Base-by-base conservation (phyloP, 495 filamentous ascomycete genomes). In the Daldinia grandis region DNA sequence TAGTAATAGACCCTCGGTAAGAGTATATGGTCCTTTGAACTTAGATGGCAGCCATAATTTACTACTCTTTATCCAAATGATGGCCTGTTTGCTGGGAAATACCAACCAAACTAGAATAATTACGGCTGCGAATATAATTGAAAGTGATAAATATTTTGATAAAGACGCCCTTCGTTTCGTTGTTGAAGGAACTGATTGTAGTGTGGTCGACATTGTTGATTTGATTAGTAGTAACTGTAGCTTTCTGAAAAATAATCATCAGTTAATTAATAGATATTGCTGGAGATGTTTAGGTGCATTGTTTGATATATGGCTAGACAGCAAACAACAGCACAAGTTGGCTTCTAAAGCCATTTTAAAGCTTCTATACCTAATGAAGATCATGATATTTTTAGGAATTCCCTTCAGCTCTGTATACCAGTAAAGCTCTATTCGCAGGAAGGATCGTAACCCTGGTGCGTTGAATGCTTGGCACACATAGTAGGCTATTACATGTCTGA, bases 361-460 rank as follows among this genome's bases (percentile, higher is more conserved):
- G 42, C 42, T 8, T 49, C n/a, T 7, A 49, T 49, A 49, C 19
- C n/a, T 1, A 24, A 49, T 49, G 42, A 49, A 40, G 37, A 37
- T 58, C 42, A 31, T 40, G 5, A 31, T 67, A 67, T 67, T 57
- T 62, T 62, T 68, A 61, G 58, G 28, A 57, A 62, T 28, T 25
- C 30, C 8, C 57, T 61, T 51, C 61, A 51, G 30, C 58, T 62
- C 47, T 38, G n/a, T 25, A 14, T 17, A 30, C 15, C 50, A 49
- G 4, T 19, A 57, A 62, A 38, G 50, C 30, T 51, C 24, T 30
- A 38, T 25, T 58, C 33, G 9, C 40, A 38, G 50, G 27, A 37
- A 57, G 65, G 58, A 68, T 56, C 24, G 40, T 47, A 12, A 55
- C 64, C 47, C 64, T 61, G 31, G 27, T 12, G 4, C 27, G 31